phyloP scores from a whole-genome alignment of 1,284 basidiomycete genomes.

The Apiotrichum mycotoxinovorans region DNA sequence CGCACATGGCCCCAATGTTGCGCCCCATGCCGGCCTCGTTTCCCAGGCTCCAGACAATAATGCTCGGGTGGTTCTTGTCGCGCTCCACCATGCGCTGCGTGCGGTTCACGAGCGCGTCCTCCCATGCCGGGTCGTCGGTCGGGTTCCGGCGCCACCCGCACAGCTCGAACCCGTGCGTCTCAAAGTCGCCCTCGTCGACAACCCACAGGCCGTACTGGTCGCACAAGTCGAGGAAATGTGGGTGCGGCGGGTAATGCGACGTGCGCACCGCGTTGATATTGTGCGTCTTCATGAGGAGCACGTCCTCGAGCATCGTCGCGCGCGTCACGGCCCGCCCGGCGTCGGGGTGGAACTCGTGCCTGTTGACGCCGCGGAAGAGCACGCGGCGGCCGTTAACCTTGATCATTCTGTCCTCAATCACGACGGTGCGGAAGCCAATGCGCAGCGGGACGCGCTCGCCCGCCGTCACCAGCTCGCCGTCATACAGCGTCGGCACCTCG shows the following conservation, averaged over 20 bases:
- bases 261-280: slow-evolving; percentile 31
- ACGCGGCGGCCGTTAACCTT: slow-evolving; percentile 26
- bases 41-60: slow-evolving; percentile 30
- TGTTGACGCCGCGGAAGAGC: slow-evolving; percentile 26
- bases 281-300: slow-evolving; percentile 26
- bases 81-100: slow-evolving; percentile 22
- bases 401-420: slow-evolving; percentile 16
- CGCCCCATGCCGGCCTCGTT: slow-evolving; percentile 24
- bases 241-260: slow-evolving; percentile 27
- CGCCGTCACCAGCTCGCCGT: slow-evolving; percentile 1
- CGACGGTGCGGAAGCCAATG: slow-evolving; percentile 29
- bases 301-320: slow-evolving; percentile 26
- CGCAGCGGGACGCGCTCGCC: not conserved
- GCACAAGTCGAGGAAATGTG: slow-evolving; percentile 27
- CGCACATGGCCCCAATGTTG: slow-evolving; percentile 26
- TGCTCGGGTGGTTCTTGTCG: slow-evolving; percentile 30
- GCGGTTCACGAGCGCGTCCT: slow-evolving; percentile 20
- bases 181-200: slow-evolving; percentile 28
- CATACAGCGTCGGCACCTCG: slow-evolving; percentile 22
- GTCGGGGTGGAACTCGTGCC: slow-evolving; percentile 32
- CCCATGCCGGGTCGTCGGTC: slow-evolving; percentile 10
- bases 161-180: slow-evolving; percentile 28
- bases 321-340: slow-evolving; percentile 16
- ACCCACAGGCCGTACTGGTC: slow-evolving; percentile 32
- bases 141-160: slow-evolving; percentile 24